Conservation (phyloP, 2,329 filamentous ascomycete genomes). For the Clathrospora elynae region DNA sequence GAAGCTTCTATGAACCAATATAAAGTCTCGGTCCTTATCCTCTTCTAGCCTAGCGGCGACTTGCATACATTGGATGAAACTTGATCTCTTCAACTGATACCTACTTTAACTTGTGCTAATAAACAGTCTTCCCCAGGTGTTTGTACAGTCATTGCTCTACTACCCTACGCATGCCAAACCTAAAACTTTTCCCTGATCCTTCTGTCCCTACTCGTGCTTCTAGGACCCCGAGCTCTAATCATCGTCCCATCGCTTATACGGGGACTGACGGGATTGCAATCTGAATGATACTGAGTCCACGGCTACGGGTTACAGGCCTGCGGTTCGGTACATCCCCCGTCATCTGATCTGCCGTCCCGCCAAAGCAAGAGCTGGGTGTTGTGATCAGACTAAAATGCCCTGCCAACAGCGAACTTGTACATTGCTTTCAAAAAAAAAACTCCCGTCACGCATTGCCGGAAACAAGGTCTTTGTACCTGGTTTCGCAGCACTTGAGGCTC, state of each 20-base stretch:
- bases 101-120: no score
- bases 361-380: constrained; percentile 4
- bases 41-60: constrained; percentile 14
- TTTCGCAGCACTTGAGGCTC: not conserved
- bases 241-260: constrained; percentile 13
- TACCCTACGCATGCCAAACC: no score
- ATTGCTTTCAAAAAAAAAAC: not conserved
- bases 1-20: constrained; percentile 7
- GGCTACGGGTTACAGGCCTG: constrained; percentile 24
- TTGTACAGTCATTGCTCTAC: no score
- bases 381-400: constrained; percentile 8
- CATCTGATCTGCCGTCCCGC: constrained; percentile 12
- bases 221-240: constrained; percentile 2
- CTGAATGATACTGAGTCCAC: constrained; percentile 20
- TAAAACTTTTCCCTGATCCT: no score
- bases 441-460: not conserved
- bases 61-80: constrained; percentile 8
- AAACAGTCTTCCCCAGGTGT: no score
- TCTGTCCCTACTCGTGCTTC: not conserved
- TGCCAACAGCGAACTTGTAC: no score
- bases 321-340: constrained; percentile 26
- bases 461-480: not conserved
- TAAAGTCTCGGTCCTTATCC: constrained; percentile 12
- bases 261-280: constrained; percentile 16
- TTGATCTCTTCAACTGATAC: no score